Base-by-base conservation (phyloP, 2,329 filamentous ascomycete genomes). In the Alternaria rosae region DNA sequence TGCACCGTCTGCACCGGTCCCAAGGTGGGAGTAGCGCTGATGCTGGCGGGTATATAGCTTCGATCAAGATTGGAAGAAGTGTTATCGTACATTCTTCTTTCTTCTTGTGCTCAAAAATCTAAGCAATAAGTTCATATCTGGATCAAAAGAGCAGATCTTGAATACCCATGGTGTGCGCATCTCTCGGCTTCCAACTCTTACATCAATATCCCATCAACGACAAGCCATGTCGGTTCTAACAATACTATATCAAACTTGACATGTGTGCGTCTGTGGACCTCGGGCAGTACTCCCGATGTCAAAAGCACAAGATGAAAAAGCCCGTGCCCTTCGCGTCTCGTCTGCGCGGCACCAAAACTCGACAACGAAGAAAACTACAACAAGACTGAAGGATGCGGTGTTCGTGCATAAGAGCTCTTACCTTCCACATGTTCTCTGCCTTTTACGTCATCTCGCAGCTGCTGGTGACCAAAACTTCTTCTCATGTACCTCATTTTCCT, bases 21-120 rank as follows among this genome's bases (percentile, higher is more conserved):
- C 6, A 38, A 2, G 8, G 7, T 2, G 9, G 17, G 8, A 0
- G 15, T 38, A 1, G n/a, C 0, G n/a, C 17, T 3, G 35, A 38
- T 38, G n/a, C n/a, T n/a, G 35, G 9, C 9, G 9, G 35, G 3
- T 38, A 38, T 17, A 38, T 10, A 38, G n/a, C 35, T 38, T 11
- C n/a, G 35, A 17, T 38, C 15, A 9, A 2, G 35, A 6, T 6
- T 3, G n/a, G 10, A n/a, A 0, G 35, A 38, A 38, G 32, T 17
- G 32, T 17, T 38, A 0, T 17, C 32, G 2, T 15, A n/a, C 15
- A 0, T 5, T 38, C 4, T 17, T 38, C 4, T 38, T 38, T 8
- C 32, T 15, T 8, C 4, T 6, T 3, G 6, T 7, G 6, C 12
- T 32, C 6, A 11, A 30, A 32, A 11, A 12, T 5, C 28, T n/a